Conservation (phyloP, 2,329 filamentous ascomycete species). For the Calonectria fujianensis region DNA sequence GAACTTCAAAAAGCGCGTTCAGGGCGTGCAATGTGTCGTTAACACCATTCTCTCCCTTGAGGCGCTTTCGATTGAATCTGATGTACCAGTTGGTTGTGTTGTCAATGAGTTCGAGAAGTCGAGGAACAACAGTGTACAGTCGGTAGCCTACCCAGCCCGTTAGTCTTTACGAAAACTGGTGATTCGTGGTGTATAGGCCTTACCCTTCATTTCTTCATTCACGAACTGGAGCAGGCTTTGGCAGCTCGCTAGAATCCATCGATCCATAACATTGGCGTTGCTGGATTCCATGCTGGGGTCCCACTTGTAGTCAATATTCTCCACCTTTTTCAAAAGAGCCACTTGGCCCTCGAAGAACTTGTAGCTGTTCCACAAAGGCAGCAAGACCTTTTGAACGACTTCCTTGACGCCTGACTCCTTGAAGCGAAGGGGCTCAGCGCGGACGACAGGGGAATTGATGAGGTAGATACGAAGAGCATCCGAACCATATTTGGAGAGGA, state of each 20-base stretch:
- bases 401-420: constrained; percentile 96
- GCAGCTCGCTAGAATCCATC: constrained; percentile 94
- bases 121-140: constrained; percentile 93
- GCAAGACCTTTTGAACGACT: constrained; percentile 91
- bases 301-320: constrained; percentile 85
- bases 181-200: constrained; percentile 57
- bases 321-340: constrained; percentile 88
- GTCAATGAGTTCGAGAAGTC: constrained; percentile 88
- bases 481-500: constrained; percentile 92
- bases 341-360: constrained; percentile 97
- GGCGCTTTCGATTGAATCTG: constrained; percentile 90
- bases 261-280: constrained; percentile 95
- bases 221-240: constrained; percentile 94
- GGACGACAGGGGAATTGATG: constrained; percentile 96
- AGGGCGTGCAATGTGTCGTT: constrained; percentile 93
- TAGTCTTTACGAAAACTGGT: background rate
- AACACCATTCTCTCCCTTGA: constrained; percentile 92
- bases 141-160: constrained; percentile 73
- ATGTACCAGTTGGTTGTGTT: constrained; percentile 99
- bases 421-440: constrained; percentile 92
- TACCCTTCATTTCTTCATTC: constrained; percentile 91
- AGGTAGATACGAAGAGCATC: constrained; percentile 96
- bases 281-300: constrained; percentile 83
- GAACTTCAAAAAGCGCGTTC: constrained; percentile 94
- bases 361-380: constrained; percentile 97